Percentiles rank a stretch among this genome's conserved stretches.
These are phyloP conservation scores for Aspergillus affinis DNA, from an alignment of 495 filamentous ascomycete genomes.

Conservation along the genomic window DNA sequence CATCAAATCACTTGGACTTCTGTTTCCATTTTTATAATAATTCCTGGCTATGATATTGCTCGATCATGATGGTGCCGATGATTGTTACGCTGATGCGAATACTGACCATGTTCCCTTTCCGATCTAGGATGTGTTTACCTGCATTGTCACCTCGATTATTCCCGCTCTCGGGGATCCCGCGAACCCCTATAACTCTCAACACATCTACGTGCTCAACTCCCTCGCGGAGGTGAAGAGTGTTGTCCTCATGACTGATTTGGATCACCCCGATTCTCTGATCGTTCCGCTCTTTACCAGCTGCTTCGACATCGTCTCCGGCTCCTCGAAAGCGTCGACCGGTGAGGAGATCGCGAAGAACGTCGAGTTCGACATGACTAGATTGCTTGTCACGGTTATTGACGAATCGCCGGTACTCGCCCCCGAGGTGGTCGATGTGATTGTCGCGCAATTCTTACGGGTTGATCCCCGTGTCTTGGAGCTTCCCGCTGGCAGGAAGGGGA, in stretches of 20 bases:
- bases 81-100: neutral
- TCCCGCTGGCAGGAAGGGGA: slow-evolving; percentile 45
- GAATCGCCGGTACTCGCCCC: slow-evolving; percentile 77
- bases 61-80: neutral
- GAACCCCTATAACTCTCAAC: slow-evolving; percentile 87
- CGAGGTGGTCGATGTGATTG: slow-evolving; percentile 87
- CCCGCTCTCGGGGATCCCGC: slow-evolving; percentile 84
- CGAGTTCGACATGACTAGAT: slow-evolving; percentile 84
- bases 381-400: slow-evolving; percentile 83
- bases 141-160: slow-evolving; percentile 79
- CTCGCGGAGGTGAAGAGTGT: slow-evolving; percentile 93
- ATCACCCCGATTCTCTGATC: slow-evolving; percentile 71
- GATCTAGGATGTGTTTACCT: slow-evolving; percentile 84
- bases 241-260: slow-evolving; percentile 87
- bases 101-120: slow-evolving; percentile 6
- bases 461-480: slow-evolving; percentile 59
- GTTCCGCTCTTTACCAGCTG: slow-evolving; percentile 78
- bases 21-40: neutral
- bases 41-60: neutral
- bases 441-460: slow-evolving; percentile 90
- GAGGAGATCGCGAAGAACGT: slow-evolving; percentile 87
- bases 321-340: slow-evolving; percentile 67
- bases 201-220: slow-evolving; percentile 84
- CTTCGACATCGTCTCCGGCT: slow-evolving; percentile 89
- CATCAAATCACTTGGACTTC: no score